These are phyloP conservation scores for Draba incana DNA, from an alignment of 345 rosid genomes.

Conservation along the genomic window DNA sequence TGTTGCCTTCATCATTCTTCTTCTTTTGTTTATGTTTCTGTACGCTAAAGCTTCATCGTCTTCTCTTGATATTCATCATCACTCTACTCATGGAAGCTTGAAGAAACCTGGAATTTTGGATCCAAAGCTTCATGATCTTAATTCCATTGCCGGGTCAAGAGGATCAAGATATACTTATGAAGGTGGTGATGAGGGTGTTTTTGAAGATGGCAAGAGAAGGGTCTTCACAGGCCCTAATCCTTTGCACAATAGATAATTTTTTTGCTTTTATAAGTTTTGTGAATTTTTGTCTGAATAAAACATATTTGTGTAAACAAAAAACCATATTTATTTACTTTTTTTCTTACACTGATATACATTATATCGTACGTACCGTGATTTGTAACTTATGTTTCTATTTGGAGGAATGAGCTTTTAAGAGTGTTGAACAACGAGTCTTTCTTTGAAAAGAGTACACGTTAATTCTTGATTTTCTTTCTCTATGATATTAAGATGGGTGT, in stretches of 20 bases:
- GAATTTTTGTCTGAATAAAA: conserved; percentile 36
- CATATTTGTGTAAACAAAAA: conserved; percentile 28
- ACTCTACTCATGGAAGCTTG: conserved; percentile 36
- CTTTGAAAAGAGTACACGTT: conserved; percentile 18
- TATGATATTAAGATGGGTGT: not conserved
- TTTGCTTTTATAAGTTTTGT: conserved; percentile 35
- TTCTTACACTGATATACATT: conserved; percentile 28
- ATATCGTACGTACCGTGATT: conserved; percentile 33
- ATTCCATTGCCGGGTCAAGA: conserved; percentile 15
- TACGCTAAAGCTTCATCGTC: conserved; percentile 37
- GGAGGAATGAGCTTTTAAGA: conserved; percentile 27
- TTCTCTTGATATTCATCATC: conserved; percentile 28
- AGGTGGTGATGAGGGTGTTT: conserved; percentile 32
- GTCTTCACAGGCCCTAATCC: conserved; percentile 50
- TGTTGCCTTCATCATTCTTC: conserved; percentile 28
- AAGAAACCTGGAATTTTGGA: conserved; percentile 18
- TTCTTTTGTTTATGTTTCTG: conserved; percentile 39
- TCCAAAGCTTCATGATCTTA: conserved; percentile 30
- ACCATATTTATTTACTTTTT: not conserved
- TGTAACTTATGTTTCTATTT: conserved; percentile 5
- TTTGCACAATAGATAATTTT: conserved; percentile 39
- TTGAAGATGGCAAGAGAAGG: conserved; percentile 42
- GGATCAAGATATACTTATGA: conserved; percentile 32
- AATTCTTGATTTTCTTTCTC: conserved; percentile 7
- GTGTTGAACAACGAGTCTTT: conserved; percentile 21